Conservation (phyloP, 2,329 filamentous ascomycete species). For the Triangularia verruculosa region DNA sequence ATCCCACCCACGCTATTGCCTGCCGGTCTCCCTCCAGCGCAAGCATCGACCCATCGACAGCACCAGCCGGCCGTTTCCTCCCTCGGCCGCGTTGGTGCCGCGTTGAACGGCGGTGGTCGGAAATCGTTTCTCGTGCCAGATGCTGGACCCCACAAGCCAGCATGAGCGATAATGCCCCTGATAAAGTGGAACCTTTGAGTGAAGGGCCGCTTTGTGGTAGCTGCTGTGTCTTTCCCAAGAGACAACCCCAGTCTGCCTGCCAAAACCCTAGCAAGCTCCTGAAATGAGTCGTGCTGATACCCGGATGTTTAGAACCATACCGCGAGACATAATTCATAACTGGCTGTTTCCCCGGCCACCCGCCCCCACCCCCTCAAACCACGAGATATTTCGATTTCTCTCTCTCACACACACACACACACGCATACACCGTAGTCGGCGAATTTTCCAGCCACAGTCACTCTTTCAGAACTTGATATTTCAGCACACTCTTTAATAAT, state of each 20-base stretch:
- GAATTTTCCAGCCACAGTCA: constrained; percentile 52
- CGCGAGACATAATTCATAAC: constrained; percentile 47
- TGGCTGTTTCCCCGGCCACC: constrained; percentile 45
- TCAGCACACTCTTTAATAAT: constrained; percentile 59
- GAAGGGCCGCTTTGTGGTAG: constrained; percentile 12
- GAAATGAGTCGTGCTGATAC: constrained; percentile 25
- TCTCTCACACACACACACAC: constrained; percentile 13
- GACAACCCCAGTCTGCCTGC: background rate
- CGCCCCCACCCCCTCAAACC: constrained; percentile 27
- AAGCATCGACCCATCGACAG: constrained; percentile 7
- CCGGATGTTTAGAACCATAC: constrained; percentile 38
- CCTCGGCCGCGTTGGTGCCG: constrained; percentile 3
- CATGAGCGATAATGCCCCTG: constrained; percentile 11
- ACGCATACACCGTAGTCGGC: constrained; percentile 41
- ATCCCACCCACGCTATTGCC: background rate
- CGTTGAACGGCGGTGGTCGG: background rate
- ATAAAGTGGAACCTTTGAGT: constrained; percentile 19
- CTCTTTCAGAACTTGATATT: constrained; percentile 51
- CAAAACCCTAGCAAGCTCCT: constrained; percentile 11
- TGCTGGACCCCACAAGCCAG: constrained; percentile 18
- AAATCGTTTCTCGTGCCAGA: constrained; percentile 23
- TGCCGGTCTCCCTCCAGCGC: constrained; percentile 10
- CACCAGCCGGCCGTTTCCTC: background rate
- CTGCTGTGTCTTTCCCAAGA: constrained; percentile 4
- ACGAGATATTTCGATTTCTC: constrained; percentile 31